Evolutionary conservation across 331 rosid genomes (phyloP).

Genomic region (Arachis monticola): DNA sequence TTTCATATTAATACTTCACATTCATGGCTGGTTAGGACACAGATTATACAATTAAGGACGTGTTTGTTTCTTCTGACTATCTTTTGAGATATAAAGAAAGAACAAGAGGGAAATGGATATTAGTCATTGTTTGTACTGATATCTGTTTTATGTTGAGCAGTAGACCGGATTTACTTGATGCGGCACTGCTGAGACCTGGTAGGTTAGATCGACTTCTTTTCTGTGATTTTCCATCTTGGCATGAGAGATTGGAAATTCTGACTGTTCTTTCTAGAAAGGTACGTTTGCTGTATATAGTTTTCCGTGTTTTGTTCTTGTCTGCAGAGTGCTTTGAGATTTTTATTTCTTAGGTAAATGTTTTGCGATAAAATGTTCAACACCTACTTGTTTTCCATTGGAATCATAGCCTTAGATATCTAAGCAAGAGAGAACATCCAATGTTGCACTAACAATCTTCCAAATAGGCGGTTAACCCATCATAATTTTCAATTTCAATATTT

Average conservation of each 20-base stretch:
- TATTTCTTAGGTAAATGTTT: background rate
- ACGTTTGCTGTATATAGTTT: conserved; percentile 31
- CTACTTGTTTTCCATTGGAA: conserved; percentile 1
- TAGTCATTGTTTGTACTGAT: conserved; percentile 26
- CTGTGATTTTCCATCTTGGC: conserved; percentile 84
- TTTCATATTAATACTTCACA: too few relatives aligned
- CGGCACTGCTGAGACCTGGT: conserved; percentile 94
- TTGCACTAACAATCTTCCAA: background rate
- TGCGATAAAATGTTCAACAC: conserved; percentile 15
- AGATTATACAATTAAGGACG: background rate
- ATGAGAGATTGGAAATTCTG: conserved; percentile 88
- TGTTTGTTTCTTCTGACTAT: conserved; percentile 21
- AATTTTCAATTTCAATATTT: background rate
- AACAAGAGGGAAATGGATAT: conserved; percentile 17
- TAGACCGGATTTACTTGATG: conserved; percentile 97
- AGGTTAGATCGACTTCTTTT: conserved; percentile 93
- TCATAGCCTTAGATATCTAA: conserved; percentile 18
- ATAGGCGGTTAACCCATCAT: conserved; percentile 2
- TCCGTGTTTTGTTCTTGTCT: conserved; percentile 14
- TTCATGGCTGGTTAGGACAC: background rate
- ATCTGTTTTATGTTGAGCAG: conserved; percentile 66
- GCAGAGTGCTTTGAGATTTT: background rate
- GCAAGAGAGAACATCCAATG: conserved; percentile 8
- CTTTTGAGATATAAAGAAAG: conserved; percentile 17
- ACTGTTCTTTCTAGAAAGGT: conserved; percentile 90